Evolutionary conservation across 2,329 filamentous ascomycete species (phyloP), one percentile per base, ranked within the genome.

Genomic region (Neofusicoccum kwambonambiense): DNA sequence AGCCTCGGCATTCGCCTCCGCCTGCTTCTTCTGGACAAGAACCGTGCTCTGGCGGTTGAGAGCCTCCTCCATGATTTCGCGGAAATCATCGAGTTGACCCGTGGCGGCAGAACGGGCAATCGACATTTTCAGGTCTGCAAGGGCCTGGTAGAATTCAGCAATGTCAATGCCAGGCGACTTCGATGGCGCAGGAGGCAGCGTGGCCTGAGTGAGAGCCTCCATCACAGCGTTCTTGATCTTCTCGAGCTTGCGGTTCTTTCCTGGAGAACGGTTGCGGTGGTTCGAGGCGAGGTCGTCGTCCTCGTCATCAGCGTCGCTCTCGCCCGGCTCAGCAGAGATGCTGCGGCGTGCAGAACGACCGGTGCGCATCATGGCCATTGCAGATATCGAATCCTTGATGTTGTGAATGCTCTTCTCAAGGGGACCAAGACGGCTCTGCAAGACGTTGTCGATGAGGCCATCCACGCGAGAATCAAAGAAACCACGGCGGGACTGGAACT

Each of bases 391-490:
- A 64, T 89, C 82, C 69, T 94, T 90, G 45, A 98, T 96, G 31
- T 83, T 84, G 62, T 87, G 85, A 64, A 99, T 78, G n/a, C 88
- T 86, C 73, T 89, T 87, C 77, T 97, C 92, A 35, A 99, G 80
- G 39, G 95, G 94, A 65, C 87, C 87, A 7, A 99, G 83, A 45
- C 91, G 89, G 67, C 89, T 86, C 61, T 92, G 87, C 60, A 99
- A 79, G 3, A 95, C 83, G 54, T 86, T 87, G 61, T 90, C 91
- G 68, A 99, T 90, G 68, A 98, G 80, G 58, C 92, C 88, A 74
- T 97, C 93, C 68, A 99, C 91, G 73, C 91, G 93, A 52, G 87
- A 89, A 73, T 98, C 93, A 72, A 98, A 97, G 83, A 97, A 98
- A 52, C 87, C 86, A 68, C 91, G 91, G 54, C 93, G 88, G 62